These are phyloP conservation scores for Yarrowia osloensis DNA, from an alignment of 805 yeast species.

Conservation along the genomic window DNA sequence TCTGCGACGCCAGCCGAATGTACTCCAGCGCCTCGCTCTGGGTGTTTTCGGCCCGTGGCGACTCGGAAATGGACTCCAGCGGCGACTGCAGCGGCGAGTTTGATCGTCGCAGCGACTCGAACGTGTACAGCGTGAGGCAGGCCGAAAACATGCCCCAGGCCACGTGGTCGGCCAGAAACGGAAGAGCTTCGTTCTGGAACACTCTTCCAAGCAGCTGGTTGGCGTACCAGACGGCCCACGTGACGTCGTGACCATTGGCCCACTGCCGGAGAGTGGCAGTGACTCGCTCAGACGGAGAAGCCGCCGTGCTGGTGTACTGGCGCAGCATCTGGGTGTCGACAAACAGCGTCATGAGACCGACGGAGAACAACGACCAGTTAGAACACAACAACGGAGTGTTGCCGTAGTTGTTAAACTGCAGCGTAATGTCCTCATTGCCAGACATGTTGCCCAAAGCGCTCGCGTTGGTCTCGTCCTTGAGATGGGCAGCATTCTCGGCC, in stretches of 20 bases:
- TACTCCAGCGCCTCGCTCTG: slow-evolving; percentile 22
- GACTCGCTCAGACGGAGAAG: slow-evolving; percentile 21
- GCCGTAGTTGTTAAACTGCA: slow-evolving; percentile 35
- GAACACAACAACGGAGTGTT: slow-evolving; percentile 37
- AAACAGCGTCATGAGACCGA: slow-evolving; percentile 38
- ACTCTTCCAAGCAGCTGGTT: slow-evolving; percentile 38
- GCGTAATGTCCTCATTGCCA: slow-evolving; percentile 32
- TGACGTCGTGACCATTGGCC: slow-evolving; percentile 39
- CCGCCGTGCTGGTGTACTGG: slow-evolving; percentile 35
- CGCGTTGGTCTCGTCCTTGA: slow-evolving; percentile 23
- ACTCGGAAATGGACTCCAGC: slow-evolving; percentile 25
- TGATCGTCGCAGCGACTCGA: slow-evolving; percentile 33
- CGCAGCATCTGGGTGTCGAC: slow-evolving; percentile 38
- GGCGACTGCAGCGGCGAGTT: not conserved
- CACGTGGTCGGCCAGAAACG: slow-evolving; percentile 38
- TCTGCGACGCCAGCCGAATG: slow-evolving; percentile 22
- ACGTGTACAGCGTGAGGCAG: slow-evolving; percentile 40
- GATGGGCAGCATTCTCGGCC: slow-evolving; percentile 20
- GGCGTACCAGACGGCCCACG: slow-evolving; percentile 40
- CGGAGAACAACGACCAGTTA: slow-evolving; percentile 39
- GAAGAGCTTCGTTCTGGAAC: slow-evolving; percentile 35
- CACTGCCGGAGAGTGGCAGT: slow-evolving; percentile 37
- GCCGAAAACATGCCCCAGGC: slow-evolving; percentile 41
- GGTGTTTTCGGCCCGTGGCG: not conserved
- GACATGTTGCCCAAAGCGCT: slow-evolving; percentile 32